Percentiles rank a stretch among this genome's conserved stretches.
Evolutionary conservation across 2,329 filamentous ascomycete species (phyloP).

Genomic region (Xylaria sp.): DNA sequence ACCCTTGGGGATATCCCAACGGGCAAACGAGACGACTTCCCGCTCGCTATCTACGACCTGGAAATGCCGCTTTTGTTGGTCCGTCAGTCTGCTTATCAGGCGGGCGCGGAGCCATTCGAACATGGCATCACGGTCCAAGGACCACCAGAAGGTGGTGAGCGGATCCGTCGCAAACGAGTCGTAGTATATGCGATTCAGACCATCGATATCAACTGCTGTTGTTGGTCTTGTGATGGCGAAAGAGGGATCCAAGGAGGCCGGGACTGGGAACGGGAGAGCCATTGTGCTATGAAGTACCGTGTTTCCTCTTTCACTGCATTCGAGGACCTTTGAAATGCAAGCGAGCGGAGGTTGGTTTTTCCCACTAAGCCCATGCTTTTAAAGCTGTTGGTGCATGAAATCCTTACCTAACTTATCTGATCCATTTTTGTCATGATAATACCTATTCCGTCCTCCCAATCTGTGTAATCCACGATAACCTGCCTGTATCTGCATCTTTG

Average conservation of each 20-base stretch:
- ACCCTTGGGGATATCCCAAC: conserved; percentile 34
- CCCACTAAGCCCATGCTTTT: too few relatives aligned
- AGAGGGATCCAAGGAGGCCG: conserved; percentile 21
- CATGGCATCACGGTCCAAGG: conserved; percentile 23
- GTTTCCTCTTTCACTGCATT: neutral
- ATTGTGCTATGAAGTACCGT: conserved; percentile 11
- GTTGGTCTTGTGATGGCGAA: conserved; percentile 28
- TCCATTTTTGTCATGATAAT: too few relatives aligned
- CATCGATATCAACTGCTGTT: conserved; percentile 26
- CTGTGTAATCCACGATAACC: neutral
- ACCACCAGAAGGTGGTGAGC: conserved; percentile 31
- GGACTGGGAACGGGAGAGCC: conserved; percentile 27
- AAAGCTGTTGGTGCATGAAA: too few relatives aligned
- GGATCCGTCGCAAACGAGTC: conserved; percentile 25
- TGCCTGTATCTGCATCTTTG: neutral
- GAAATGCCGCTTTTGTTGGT: conserved; percentile 30
- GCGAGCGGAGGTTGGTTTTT: too few relatives aligned
- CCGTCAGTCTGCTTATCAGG: conserved; percentile 26
- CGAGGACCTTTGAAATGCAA: too few relatives aligned
- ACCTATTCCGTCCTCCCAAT: too few relatives aligned
- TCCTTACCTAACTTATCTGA: too few relatives aligned
- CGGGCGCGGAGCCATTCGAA: conserved; percentile 30
- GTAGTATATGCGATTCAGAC: conserved; percentile 28
- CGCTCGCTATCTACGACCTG: conserved; percentile 30
- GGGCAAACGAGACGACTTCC: conserved; percentile 29